These are phyloP conservation scores for Geosmithia putterillii DNA, from an alignment of 2,329 filamentous ascomycete species.

Conservation along the genomic window DNA sequence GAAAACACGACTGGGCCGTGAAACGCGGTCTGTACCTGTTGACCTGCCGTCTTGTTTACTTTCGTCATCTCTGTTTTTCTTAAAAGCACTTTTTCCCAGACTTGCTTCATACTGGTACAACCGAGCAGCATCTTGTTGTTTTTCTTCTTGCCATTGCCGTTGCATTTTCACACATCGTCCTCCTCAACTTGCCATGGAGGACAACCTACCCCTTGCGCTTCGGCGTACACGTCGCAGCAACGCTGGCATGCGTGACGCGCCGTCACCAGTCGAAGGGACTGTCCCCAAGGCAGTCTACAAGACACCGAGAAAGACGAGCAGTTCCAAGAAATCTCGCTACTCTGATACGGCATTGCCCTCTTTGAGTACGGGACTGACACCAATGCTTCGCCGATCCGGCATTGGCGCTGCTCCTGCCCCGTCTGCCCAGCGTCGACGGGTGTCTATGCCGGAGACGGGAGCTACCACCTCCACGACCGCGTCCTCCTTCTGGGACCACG, in stretches of 20 bases:
- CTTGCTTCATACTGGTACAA: neutral
- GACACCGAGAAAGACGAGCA: slow-evolving; percentile 4
- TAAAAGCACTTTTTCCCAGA: neutral
- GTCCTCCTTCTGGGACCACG: slow-evolving; percentile 5
- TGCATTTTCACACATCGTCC: neutral
- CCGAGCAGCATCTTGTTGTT: neutral
- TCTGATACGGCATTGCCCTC: slow-evolving; percentile 39
- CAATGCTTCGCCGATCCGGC: slow-evolving; percentile 40
- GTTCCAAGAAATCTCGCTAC: slow-evolving; percentile 33
- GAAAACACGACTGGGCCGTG: neutral
- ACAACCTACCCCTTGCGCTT: slow-evolving; percentile 39
- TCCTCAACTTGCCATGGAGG: neutral
- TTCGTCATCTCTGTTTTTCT: neutral
- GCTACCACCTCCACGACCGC: neutral
- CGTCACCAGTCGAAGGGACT: slow-evolving; percentile 6
- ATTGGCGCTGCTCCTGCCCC: slow-evolving; percentile 15
- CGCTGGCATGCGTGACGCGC: slow-evolving; percentile 14
- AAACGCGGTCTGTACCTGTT: neutral
- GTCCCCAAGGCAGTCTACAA: slow-evolving; percentile 7
- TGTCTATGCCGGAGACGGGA: slow-evolving; percentile 30
- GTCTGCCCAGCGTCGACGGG: slow-evolving; percentile 33
- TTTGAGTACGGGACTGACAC: slow-evolving; percentile 41
- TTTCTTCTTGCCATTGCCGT: neutral
- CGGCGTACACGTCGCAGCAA: slow-evolving; percentile 38
- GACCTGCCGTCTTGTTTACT: neutral